Evolutionary conservation across 345 rosid species (phyloP).

Genomic region (Eucalyptus paniculata): DNA sequence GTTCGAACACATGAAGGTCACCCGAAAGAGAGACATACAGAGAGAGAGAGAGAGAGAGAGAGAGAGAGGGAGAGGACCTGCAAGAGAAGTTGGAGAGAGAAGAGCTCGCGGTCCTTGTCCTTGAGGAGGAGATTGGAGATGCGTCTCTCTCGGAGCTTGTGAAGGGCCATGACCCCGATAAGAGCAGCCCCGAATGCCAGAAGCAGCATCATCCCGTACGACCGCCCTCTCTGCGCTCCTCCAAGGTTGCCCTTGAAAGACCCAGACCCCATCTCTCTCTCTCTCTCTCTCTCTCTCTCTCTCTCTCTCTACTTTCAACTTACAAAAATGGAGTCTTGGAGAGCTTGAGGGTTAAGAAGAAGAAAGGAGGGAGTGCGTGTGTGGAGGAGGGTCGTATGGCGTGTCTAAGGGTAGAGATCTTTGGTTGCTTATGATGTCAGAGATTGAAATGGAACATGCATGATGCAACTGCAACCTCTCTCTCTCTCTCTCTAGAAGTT

Average conservation of each 20-base stretch:
- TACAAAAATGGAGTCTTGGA: neutral
- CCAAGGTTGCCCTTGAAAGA: constrained; percentile 6
- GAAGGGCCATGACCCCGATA: constrained; percentile 35
- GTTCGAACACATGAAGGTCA: neutral
- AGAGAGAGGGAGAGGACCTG: constrained; percentile 17
- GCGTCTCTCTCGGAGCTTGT: constrained; percentile 46
- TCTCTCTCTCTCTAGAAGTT: neutral
- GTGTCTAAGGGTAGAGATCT: neutral
- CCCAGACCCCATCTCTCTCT: constrained; percentile 15
- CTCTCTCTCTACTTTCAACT: neutral
- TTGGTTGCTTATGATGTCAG: neutral
- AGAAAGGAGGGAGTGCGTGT: neutral
- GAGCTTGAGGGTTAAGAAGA: neutral
- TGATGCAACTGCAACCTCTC: neutral
- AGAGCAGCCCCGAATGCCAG: constrained; percentile 51
- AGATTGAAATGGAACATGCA: neutral
- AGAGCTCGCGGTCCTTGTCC: constrained; percentile 31
- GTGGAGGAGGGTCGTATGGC: neutral
- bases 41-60: constrained; percentile 8
- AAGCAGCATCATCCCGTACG: constrained; percentile 31
- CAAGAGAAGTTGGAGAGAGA: constrained; percentile 36
- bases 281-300: neutral
- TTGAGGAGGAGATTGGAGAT: constrained; percentile 30
- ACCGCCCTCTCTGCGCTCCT: constrained; percentile 15
- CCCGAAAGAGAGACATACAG: constrained; percentile 27